phyloP scores from a whole-genome alignment of 352 stramenopile species.

The Phytopythium cucurbitacearum region DNA sequence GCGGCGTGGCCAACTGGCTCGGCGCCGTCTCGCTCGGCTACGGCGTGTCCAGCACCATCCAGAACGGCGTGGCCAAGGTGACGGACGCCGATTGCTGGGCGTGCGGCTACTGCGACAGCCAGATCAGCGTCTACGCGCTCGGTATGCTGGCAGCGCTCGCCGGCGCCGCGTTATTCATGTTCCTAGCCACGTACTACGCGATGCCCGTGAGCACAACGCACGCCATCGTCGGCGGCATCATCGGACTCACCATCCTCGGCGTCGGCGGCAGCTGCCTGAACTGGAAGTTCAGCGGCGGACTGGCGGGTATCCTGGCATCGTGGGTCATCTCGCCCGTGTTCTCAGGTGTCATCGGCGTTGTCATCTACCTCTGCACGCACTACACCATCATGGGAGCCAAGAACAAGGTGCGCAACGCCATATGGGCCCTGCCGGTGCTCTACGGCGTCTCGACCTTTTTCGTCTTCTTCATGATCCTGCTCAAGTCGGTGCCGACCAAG shows the following conservation, averaged over 20 bases:
- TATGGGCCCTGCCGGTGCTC: slow-evolving; percentile 41
- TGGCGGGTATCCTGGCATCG: slow-evolving; percentile 49
- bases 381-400: slow-evolving; percentile 39
- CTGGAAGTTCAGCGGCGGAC: slow-evolving; percentile 22
- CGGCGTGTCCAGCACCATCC: slow-evolving; percentile 72
- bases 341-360: slow-evolving; percentile 33
- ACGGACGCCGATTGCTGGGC: slow-evolving; percentile 18
- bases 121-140: slow-evolving; percentile 53
- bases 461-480: slow-evolving; percentile 41
- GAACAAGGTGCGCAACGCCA: slow-evolving; percentile 21
- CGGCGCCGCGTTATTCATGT: slow-evolving; percentile 39
- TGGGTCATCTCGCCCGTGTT: slow-evolving; percentile 66
- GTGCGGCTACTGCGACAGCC: slow-evolving; percentile 35
- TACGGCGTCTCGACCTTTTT: slow-evolving; percentile 44
- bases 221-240: slow-evolving; percentile 54
- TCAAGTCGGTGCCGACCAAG: slow-evolving; percentile 21
- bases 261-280: slow-evolving; percentile 38
- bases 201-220: slow-evolving; percentile 80
- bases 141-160: slow-evolving; percentile 65
- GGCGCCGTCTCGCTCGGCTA: slow-evolving; percentile 80
- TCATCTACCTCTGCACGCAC: slow-evolving; percentile 56
- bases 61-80: slow-evolving; percentile 32
- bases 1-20: slow-evolving; percentile 70
- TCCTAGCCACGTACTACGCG: slow-evolving; percentile 42
- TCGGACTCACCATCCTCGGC: slow-evolving; percentile 59